Evolutionary conservation across 768 basidiomycete genomes (phyloP), one percentile per base, ranked within the genome.

Genomic region (Polyporus arcularius): DNA sequence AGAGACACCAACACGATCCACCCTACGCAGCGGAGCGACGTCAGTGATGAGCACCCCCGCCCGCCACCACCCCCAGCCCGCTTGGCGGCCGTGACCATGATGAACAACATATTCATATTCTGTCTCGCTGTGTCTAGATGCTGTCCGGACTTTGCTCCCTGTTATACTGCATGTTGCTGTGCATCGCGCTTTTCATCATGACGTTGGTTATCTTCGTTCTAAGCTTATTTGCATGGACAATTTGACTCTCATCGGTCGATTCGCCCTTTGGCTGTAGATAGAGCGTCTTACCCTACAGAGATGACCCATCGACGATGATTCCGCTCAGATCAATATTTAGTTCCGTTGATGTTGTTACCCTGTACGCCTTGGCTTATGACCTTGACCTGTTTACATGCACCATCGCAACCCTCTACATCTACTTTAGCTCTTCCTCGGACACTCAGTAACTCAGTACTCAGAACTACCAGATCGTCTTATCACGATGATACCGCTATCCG

Each of bases 1-100:
- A 16, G 78, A 78, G 32, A 89, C 87, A 10, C 89, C 90, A n/a
- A 84, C 87, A 40, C 89, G 85, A 73, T 70, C 82, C 21, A 74
- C 82, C 21, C 21, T 26, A 28, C 81, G 80, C 55, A 73, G 77
- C 60, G 74, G 75, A 11, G 57, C 58, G 41, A 70, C 76, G 55
- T 75, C 76, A 42, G 73, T 79, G 58, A 75, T 71, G 50, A 72
- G 74, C 63, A 79, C 81, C 47, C 79, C 85, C 49, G 71, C 78
- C 58, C 83, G 86, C 56, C 80, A 45, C 30, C 53, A 53, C 12
- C 53, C 21, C 30, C 53, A 79, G 53, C 78, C 82, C 52, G 74
- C 83, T 45, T 90, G 89, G 89, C 79, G 88, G 64, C 89, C 89
- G 46, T 90, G 55, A 56, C 11, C 31, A 14, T 21, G 21, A n/a